Conservation (phyloP, 2,329 filamentous ascomycete genomes). For the Botryotinia narcissicola region DNA sequence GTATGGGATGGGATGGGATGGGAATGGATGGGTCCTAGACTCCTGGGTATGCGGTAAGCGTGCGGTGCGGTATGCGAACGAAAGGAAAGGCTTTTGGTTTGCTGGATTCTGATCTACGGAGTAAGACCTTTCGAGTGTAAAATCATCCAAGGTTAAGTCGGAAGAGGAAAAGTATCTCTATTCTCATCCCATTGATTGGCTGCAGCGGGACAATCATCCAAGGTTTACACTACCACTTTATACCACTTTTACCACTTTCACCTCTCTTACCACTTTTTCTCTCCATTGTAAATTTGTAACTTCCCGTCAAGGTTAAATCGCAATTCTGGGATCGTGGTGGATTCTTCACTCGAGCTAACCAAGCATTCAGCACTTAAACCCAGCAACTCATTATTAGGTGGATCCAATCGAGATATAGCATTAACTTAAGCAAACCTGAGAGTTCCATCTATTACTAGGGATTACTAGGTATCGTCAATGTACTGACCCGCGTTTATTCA, state of each 20-base stretch:
- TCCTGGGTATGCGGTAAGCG: neutral
- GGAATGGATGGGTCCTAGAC: no score
- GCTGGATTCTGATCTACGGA: neutral
- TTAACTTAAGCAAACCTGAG: neutral
- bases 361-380: neutral
- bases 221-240: neutral
- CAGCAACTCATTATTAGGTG: neutral
- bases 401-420: neutral
- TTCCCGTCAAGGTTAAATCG: slow-evolving; percentile 5
- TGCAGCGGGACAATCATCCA: neutral
- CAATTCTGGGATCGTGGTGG: neutral
- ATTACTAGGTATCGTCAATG: neutral
- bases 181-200: neutral
- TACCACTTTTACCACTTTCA: neutral
- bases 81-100: neutral
- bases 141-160: neutral
- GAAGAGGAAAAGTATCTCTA: neutral
- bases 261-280: neutral
- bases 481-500: slow-evolving; percentile 17
- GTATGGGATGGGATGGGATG: neutral
- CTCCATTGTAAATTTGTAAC: neutral
- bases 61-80: neutral
- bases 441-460: neutral
- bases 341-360: neutral
- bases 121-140: neutral